These are phyloP conservation scores for Penicillium olsonii DNA, from an alignment of 2,329 filamentous ascomycete species.

Conservation along the genomic window DNA sequence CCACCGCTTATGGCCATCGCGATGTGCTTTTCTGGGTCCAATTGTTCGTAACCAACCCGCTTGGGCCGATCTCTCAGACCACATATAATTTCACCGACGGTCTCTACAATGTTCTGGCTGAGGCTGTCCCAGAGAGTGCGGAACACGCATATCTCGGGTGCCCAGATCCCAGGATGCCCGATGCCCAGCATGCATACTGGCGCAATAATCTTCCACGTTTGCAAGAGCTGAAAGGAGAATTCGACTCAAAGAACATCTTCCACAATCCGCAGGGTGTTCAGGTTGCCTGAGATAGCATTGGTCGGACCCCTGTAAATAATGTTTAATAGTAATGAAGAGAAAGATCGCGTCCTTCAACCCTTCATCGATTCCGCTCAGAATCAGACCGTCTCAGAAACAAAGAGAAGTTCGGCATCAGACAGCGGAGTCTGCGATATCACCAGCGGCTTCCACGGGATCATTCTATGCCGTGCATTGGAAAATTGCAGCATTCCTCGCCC, in stretches of 20 bases:
- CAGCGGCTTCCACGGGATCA: too few relatives aligned
- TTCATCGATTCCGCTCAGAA: too few relatives aligned
- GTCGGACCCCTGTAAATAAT: not conserved
- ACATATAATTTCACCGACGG: constrained; percentile 54
- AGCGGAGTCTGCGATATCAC: too few relatives aligned
- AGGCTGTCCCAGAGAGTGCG: constrained; percentile 34
- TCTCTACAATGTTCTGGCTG: constrained; percentile 43
- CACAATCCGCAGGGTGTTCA: constrained; percentile 56
- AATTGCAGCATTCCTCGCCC: too few relatives aligned
- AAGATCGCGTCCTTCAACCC: too few relatives aligned
- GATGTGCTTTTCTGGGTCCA: constrained; percentile 65
- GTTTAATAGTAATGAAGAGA: too few relatives aligned
- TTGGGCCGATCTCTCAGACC: constrained; percentile 42
- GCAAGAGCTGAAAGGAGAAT: constrained; percentile 44
- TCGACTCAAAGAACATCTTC: constrained; percentile 57
- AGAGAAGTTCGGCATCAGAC: too few relatives aligned
- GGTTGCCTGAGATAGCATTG: not conserved
- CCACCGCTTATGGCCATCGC: constrained; percentile 63
- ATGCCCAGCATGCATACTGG: constrained; percentile 56
- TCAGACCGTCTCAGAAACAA: too few relatives aligned
- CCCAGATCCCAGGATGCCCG: constrained; percentile 52
- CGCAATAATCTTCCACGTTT: constrained; percentile 35
- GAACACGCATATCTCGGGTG: constrained; percentile 63
- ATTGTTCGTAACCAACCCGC: constrained; percentile 58
- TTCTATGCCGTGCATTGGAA: too few relatives aligned